These are phyloP conservation scores for Astrothelium macrocarpum DNA, from an alignment of 495 filamentous ascomycete species.

Conservation along the genomic window DNA sequence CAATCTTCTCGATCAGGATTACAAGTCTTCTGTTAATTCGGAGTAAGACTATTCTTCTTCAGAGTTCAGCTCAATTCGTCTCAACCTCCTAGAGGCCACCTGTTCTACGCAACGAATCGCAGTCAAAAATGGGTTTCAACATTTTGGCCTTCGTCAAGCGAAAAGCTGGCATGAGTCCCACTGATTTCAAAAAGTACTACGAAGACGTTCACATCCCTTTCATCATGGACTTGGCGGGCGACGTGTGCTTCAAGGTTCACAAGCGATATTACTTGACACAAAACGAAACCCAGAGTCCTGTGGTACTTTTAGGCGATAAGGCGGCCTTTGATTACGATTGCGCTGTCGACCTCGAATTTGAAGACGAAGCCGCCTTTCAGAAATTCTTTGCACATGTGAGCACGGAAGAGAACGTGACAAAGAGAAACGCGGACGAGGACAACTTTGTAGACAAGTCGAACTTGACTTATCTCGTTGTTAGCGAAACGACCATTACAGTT, in stretches of 20 bases:
- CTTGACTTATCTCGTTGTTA: background rate
- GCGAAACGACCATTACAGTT: background rate
- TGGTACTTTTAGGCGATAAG: slow-evolving; percentile 30
- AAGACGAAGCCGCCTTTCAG: slow-evolving; percentile 27
- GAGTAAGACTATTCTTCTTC: too few species aligned
- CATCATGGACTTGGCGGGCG: slow-evolving; percentile 24
- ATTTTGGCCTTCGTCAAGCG: slow-evolving; percentile 19
- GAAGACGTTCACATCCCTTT: slow-evolving; percentile 28
- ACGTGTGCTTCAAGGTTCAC: slow-evolving; percentile 24
- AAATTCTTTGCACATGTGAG: slow-evolving; percentile 24
- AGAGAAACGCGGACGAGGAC: background rate
- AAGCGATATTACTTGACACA: slow-evolving; percentile 24
- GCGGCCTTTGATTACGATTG: slow-evolving; percentile 35
- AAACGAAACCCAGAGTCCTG: slow-evolving; percentile 24
- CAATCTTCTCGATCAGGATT: too few species aligned
- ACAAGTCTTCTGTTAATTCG: too few species aligned
- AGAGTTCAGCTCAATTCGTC: too few species aligned
- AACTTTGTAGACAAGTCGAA: background rate
- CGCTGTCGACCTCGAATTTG: slow-evolving; percentile 31
- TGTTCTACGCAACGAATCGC: too few species aligned
- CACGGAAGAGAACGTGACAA: background rate
- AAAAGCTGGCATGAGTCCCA: slow-evolving; percentile 26
- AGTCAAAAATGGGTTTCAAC: background rate
- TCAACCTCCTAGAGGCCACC: too few species aligned
- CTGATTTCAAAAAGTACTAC: slow-evolving; percentile 30